A percentile compares a stretch with the other conserved stretches of the same genome.
phyloP scores from a whole-genome alignment of 306 rosid species.

The Mimosa pudica region DNA sequence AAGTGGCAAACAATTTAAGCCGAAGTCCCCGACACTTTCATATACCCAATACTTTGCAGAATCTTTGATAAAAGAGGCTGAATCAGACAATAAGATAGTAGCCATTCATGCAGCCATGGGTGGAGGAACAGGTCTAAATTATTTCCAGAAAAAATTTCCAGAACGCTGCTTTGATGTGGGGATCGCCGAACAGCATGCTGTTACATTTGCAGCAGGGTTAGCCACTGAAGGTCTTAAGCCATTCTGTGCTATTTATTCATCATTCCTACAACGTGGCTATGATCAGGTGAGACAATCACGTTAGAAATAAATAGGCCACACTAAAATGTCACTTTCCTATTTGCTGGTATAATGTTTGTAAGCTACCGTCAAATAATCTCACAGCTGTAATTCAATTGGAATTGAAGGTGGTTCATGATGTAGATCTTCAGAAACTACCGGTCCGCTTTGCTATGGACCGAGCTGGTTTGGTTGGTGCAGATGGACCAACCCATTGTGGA shows the following conservation, averaged over 20 bases:
- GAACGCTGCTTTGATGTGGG: constrained; percentile 92
- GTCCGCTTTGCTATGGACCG: constrained; percentile 91
- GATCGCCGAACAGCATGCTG: constrained; percentile 94
- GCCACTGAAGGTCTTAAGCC: constrained; percentile 97
- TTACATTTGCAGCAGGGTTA: constrained; percentile 94
- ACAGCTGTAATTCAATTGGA: constrained; percentile 16
- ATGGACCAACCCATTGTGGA: constrained; percentile 97
- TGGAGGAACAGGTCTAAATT: constrained; percentile 88
- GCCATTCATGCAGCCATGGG: constrained; percentile 99
- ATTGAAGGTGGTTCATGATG: constrained; percentile 81
- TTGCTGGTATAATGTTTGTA: background rate
- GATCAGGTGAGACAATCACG: constrained; percentile 67
- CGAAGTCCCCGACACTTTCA: constrained; percentile 66
- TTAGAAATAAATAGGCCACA: background rate
- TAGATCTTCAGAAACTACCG: constrained; percentile 88
- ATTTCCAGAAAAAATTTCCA: constrained; percentile 84
- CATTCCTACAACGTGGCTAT: constrained; percentile 92
- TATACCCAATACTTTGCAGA: constrained; percentile 86
- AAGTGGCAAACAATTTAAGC: constrained; percentile 80
- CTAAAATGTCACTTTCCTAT: background rate
- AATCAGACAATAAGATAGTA: constrained; percentile 68
- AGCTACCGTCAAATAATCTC: constrained; percentile 11
- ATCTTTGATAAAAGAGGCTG: constrained; percentile 87
- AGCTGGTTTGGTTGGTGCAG: constrained; percentile 95
- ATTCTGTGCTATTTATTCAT: constrained; percentile 84